Conservation (phyloP, 139 green algal species). For the Coccomyxa sp. region DNA sequence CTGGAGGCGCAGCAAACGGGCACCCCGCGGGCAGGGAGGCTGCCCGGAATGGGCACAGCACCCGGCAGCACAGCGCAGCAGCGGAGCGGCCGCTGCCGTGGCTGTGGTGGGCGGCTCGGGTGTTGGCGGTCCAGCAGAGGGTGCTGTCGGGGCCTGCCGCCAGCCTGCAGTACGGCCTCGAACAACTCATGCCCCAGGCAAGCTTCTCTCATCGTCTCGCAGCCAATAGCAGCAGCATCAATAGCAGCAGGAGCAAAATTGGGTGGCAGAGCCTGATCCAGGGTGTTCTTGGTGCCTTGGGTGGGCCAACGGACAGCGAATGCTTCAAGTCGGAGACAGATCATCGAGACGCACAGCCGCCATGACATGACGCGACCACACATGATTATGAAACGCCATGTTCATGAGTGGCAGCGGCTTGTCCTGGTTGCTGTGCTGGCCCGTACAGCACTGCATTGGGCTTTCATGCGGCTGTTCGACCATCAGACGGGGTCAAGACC, state of each 20-base stretch:
- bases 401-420: too few relatives aligned
- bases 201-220: not conserved
- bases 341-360: too few relatives aligned
- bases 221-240: not conserved
- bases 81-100: conserved; percentile 25
- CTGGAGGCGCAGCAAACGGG: not conserved
- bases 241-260: not conserved
- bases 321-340: too few relatives aligned
- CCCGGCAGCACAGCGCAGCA: not conserved
- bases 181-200: conserved; percentile 14
- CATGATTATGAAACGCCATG: too few relatives aligned
- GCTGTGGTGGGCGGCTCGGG: conserved; percentile 63
- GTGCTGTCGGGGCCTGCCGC: conserved; percentile 45
- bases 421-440: too few relatives aligned
- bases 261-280: too few relatives aligned
- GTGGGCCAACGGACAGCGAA: too few relatives aligned
- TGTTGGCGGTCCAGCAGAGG: conserved; percentile 47
- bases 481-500: too few relatives aligned
- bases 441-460: too few relatives aligned
- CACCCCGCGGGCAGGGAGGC: not conserved
- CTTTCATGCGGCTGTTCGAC: too few relatives aligned
- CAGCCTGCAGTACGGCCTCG: conserved; percentile 36
- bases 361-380: too few relatives aligned
- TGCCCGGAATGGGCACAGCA: not conserved
- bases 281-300: too few relatives aligned